Conservation (phyloP, 495 filamentous ascomycete species). For the Hypoxylon cercidicola region DNA sequence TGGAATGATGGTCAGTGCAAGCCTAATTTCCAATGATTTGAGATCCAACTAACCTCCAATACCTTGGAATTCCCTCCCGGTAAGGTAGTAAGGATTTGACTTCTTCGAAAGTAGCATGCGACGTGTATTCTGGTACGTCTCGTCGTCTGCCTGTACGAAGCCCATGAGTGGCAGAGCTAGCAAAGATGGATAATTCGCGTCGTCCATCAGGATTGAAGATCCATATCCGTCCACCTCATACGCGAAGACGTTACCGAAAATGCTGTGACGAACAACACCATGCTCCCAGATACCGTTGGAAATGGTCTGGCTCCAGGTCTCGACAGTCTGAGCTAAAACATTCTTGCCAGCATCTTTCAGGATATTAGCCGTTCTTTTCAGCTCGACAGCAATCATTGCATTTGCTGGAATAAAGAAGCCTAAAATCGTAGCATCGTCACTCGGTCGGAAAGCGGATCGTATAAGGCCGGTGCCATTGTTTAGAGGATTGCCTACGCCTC, state of each 20-base stretch:
- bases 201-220: slow-evolving; percentile 92
- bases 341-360: slow-evolving; percentile 66
- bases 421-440: slow-evolving; percentile 95
- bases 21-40: neutral
- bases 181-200: slow-evolving; percentile 93
- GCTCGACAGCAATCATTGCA: slow-evolving; percentile 92
- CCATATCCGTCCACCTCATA: slow-evolving; percentile 98
- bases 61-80: slow-evolving; percentile 80
- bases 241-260: slow-evolving; percentile 90
- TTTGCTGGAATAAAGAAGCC: slow-evolving; percentile 97
- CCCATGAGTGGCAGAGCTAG: slow-evolving; percentile 88
- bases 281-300: slow-evolving; percentile 84
- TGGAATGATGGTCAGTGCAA: slow-evolving; percentile 14
- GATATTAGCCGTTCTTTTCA: slow-evolving; percentile 78
- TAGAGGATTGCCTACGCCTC: slow-evolving; percentile 89
- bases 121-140: slow-evolving; percentile 87
- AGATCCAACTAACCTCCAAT: slow-evolving; percentile 74
- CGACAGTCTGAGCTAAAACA: slow-evolving; percentile 63
- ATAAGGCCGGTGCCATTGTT: slow-evolving; percentile 85
- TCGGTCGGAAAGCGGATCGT: slow-evolving; percentile 93
- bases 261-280: slow-evolving; percentile 85
- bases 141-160: slow-evolving; percentile 73
- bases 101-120: slow-evolving; percentile 84
- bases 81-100: slow-evolving; percentile 91
- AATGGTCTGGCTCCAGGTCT: slow-evolving; percentile 73